Evolutionary conservation across 768 basidiomycete genomes (phyloP).

Genomic region (Imleria badia): DNA sequence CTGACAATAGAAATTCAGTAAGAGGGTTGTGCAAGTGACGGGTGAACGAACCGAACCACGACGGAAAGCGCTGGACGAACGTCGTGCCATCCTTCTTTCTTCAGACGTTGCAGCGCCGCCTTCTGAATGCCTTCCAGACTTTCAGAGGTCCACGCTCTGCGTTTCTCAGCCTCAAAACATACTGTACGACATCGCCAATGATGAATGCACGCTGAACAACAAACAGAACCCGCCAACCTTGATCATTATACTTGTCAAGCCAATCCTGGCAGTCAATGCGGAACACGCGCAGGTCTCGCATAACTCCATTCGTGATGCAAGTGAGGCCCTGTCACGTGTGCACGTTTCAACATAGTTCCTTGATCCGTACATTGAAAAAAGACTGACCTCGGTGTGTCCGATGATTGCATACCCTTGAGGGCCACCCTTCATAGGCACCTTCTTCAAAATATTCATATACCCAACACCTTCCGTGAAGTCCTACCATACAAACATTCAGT

Average conservation of each 20-base stretch:
- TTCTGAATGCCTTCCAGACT: background rate
- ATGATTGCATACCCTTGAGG: background rate
- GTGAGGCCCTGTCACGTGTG: background rate
- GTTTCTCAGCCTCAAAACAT: background rate
- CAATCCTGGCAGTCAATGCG: background rate
- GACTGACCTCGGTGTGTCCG: background rate
- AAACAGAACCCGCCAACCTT: background rate
- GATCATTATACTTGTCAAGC: background rate
- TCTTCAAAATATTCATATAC: background rate
- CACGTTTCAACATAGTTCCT: background rate
- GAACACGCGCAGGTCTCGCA: slow-evolving; percentile 1
- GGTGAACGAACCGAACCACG: background rate
- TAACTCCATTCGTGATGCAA: background rate
- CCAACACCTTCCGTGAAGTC: background rate
- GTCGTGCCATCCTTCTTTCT: background rate
- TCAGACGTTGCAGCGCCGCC: background rate
- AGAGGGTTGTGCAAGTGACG: background rate
- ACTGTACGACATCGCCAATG: background rate
- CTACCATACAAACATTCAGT: background rate
- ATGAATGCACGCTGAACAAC: background rate
- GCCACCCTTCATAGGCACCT: background rate
- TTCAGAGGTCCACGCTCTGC: background rate
- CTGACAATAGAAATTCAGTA: background rate
- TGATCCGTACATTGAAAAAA: background rate
- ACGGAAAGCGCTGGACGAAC: slow-evolving; percentile 1